Conservation (phyloP, 2,329 filamentous ascomycete genomes). For the Phialophora verrucosa region DNA sequence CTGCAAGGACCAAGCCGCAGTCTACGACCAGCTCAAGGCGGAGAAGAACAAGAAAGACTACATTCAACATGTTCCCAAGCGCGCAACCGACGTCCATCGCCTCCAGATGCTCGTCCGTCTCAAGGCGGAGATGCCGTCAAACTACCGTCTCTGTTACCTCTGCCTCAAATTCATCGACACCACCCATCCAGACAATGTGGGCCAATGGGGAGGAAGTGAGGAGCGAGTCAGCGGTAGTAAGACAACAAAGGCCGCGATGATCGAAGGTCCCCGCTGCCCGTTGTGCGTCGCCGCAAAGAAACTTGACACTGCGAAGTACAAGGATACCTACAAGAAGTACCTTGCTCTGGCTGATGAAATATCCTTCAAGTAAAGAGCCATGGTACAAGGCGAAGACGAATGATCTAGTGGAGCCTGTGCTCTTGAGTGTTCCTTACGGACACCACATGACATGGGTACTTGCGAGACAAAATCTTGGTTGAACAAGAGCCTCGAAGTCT, state of each 20-base stretch:
- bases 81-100: slow-evolving; percentile 25
- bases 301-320: slow-evolving; percentile 22
- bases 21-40: slow-evolving; percentile 29
- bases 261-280: slow-evolving; percentile 31
- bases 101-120: slow-evolving; percentile 35
- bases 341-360: slow-evolving; percentile 25
- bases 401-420: not conserved
- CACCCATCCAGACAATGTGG: slow-evolving; percentile 7
- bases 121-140: slow-evolving; percentile 22
- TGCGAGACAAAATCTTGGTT: not conserved
- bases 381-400: not conserved
- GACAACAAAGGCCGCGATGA: slow-evolving; percentile 25
- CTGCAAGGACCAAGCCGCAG: slow-evolving; percentile 33
- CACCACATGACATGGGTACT: not conserved
- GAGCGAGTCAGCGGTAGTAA: slow-evolving; percentile 7
- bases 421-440: not conserved
- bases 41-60: slow-evolving; percentile 19
- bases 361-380: slow-evolving; percentile 4
- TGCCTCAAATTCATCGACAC: slow-evolving; percentile 32
- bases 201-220: slow-evolving; percentile 29
- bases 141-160: slow-evolving; percentile 35
- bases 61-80: slow-evolving; percentile 16
- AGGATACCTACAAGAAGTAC: slow-evolving; percentile 22
- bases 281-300: slow-evolving; percentile 24
- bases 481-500: not conserved